phyloP scores from a whole-genome alignment of 2,329 filamentous ascomycete genomes.

The Sordariomycetes sp. region DNA sequence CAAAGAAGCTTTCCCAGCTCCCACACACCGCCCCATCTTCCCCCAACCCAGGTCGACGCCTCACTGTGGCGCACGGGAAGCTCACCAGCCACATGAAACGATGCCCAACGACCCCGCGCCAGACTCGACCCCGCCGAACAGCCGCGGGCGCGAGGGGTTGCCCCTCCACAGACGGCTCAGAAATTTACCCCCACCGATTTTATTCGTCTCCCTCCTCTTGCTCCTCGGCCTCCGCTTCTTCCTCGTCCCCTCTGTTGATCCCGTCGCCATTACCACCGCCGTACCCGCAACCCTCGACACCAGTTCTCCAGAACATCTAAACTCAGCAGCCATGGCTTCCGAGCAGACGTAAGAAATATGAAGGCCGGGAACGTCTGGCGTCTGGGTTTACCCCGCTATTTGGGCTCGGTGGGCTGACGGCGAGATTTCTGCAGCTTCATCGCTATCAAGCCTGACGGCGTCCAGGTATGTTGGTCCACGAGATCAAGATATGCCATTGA shows the following conservation, averaged over 20 bases:
- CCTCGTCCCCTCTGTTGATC: background rate
- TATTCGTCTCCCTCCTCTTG: background rate
- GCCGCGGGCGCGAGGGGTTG: background rate
- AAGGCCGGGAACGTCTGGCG: background rate
- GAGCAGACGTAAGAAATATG: constrained; percentile 58
- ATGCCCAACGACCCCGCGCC: background rate
- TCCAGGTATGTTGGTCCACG: constrained; percentile 57
- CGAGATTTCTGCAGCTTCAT: constrained; percentile 66
- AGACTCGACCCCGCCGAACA: background rate
- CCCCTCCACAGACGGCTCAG: background rate
- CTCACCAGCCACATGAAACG: background rate
- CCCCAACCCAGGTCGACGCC: too few relatives aligned
- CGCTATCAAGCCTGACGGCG: constrained; percentile 99
- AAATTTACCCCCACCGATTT: constrained; percentile 4
- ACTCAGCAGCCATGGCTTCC: constrained; percentile 12
- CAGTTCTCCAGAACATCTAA: background rate
- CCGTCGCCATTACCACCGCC: background rate
- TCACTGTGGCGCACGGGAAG: background rate
- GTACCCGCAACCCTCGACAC: background rate
- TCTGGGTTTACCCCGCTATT: constrained; percentile 17
- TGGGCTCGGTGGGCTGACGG: constrained; percentile 3
- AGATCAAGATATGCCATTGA: background rate
- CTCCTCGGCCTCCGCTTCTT: background rate
- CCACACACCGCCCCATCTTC: too few relatives aligned
- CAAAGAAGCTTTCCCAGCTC: too few relatives aligned